Evolutionary conservation across 2,329 filamentous ascomycete genomes (phyloP).

Genomic region (Amauroascus niger): DNA sequence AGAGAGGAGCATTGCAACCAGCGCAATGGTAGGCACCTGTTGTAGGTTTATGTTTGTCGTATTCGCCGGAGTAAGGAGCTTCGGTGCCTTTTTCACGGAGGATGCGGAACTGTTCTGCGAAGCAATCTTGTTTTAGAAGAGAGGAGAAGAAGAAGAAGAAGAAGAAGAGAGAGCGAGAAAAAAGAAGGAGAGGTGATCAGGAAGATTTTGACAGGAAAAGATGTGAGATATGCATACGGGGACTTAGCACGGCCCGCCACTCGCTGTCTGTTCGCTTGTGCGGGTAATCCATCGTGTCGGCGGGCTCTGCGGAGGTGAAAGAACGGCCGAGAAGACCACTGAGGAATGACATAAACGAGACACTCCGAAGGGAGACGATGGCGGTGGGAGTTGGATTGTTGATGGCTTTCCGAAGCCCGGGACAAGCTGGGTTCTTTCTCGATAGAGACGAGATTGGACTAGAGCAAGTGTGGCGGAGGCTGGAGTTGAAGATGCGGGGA

Average conservation of each 20-base stretch:
- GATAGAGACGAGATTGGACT: not conserved
- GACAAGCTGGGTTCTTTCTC: not conserved
- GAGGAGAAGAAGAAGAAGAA: too few relatives aligned
- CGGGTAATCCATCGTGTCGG: slow-evolving; percentile 31
- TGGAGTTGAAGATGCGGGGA: slow-evolving; percentile 3
- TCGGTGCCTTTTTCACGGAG: slow-evolving; percentile 91
- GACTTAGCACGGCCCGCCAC: slow-evolving; percentile 77
- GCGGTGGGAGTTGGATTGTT: not conserved
- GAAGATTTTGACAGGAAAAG: not conserved
- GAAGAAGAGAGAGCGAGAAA: slow-evolving; percentile 20
- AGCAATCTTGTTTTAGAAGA: too few relatives aligned
- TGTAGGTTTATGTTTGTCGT: slow-evolving; percentile 72
- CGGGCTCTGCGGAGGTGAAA: slow-evolving; percentile 34
- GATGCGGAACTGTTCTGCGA: slow-evolving; percentile 83
- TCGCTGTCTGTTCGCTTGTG: slow-evolving; percentile 70
- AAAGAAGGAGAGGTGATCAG: not conserved
- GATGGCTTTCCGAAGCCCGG: not conserved
- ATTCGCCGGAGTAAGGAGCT: slow-evolving; percentile 65
- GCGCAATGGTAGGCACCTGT: slow-evolving; percentile 78
- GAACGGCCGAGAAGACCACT: slow-evolving; percentile 63
- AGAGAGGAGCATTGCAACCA: slow-evolving; percentile 76
- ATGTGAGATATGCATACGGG: slow-evolving; percentile 42
- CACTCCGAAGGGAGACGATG: not conserved
- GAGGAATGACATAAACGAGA: slow-evolving; percentile 58
- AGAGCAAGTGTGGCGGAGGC: not conserved